These are phyloP conservation scores for Citrus inodora DNA, from an alignment of 345 rosid species.

Conservation along the genomic window DNA sequence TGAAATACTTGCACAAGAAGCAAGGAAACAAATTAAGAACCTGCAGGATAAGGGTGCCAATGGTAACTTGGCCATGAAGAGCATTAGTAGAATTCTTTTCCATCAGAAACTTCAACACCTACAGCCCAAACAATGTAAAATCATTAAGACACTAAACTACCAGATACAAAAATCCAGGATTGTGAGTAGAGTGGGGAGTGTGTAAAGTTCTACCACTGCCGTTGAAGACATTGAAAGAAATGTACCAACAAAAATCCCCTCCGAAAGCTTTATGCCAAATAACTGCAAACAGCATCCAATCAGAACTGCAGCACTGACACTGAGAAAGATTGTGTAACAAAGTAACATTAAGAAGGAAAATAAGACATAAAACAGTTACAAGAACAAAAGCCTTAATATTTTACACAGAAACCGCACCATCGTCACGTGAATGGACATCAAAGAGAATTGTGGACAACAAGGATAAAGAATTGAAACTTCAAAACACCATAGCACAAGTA, in stretches of 20 bases:
- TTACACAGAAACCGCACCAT: not conserved
- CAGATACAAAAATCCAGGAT: not conserved
- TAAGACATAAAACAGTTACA: not conserved
- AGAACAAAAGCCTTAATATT: not conserved
- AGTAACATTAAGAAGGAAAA: not conserved
- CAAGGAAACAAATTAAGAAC: constrained; percentile 28
- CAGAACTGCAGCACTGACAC: constrained; percentile 5
- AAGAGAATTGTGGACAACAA: not conserved
- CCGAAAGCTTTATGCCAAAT: constrained; percentile 81
- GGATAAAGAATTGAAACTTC: not conserved
- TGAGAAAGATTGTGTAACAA: constrained; percentile 6
- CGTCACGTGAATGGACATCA: not conserved
- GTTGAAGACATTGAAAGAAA: constrained; percentile 96
- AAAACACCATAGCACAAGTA: not conserved
- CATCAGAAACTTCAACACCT: constrained; percentile 93
- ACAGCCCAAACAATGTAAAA: constrained; percentile 1
- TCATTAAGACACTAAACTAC: not conserved
- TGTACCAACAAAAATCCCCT: constrained; percentile 89
- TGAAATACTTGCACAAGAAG: not conserved
- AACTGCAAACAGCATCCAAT: constrained; percentile 57
- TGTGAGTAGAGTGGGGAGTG: not conserved
- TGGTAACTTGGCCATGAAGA: constrained; percentile 83
- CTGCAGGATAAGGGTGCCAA: constrained; percentile 91
- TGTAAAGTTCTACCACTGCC: constrained; percentile 62
- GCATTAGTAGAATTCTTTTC: constrained; percentile 70